Evolutionary conservation across 306 rosid species (phyloP).

Genomic region (Malus asiatica): DNA sequence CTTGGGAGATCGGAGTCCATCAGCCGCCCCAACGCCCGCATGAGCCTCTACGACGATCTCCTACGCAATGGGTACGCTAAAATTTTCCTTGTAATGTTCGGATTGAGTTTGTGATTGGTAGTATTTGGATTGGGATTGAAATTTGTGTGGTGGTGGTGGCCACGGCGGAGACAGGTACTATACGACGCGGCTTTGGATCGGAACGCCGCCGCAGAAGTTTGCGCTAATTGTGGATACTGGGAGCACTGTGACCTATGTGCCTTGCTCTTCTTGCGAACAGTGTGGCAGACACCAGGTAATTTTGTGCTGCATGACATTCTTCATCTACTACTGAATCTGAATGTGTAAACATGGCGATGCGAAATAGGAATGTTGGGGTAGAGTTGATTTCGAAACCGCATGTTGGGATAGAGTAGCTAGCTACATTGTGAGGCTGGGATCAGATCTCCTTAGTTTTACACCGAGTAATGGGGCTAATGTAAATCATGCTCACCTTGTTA

Average conservation of each 20-base stretch:
- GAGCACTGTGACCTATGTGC: constrained; percentile 93
- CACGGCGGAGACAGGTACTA: constrained; percentile 44
- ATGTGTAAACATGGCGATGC: not conserved
- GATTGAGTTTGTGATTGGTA: not conserved
- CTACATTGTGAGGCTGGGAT: not conserved
- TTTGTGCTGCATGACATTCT: not conserved
- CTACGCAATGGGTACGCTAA: constrained; percentile 65
- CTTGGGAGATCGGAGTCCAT: constrained; percentile 48
- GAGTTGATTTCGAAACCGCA: not conserved
- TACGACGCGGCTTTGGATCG: constrained; percentile 89
- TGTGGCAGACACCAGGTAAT: constrained; percentile 69
- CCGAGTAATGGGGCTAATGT: not conserved
- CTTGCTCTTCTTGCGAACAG: constrained; percentile 72
- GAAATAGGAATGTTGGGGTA: not conserved
- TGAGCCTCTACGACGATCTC: constrained; percentile 91
- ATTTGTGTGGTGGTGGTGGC: not conserved
- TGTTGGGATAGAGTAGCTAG: not conserved
- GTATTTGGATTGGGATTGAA: not conserved
- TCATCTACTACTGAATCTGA: not conserved
- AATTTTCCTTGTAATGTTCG: not conserved
- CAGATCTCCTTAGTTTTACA: not conserved
- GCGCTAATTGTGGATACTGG: constrained; percentile 96
- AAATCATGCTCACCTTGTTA: not conserved
- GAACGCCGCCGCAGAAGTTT: constrained; percentile 88
- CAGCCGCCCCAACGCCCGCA: constrained; percentile 58